Evolutionary conservation across 2,329 filamentous ascomycete genomes (phyloP).

Genomic region (Pseudogymnoascus sp.): DNA sequence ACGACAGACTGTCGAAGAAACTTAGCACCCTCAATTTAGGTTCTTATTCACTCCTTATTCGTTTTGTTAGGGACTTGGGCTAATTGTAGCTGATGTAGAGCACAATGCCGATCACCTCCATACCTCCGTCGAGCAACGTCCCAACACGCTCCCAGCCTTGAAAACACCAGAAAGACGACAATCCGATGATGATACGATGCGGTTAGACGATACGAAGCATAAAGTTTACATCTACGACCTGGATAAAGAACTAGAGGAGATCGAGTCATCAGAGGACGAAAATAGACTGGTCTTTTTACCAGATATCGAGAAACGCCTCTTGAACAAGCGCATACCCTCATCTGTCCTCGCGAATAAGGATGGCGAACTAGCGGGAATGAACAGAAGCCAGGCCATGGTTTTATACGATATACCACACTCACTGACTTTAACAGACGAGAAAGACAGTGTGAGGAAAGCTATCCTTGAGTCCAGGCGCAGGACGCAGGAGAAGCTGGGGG

Average conservation of each 20-base stretch:
- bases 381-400: constrained; percentile 54
- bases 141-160: constrained; percentile 12
- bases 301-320: constrained; percentile 75
- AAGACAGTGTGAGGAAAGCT: constrained; percentile 71
- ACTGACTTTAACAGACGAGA: constrained; percentile 63
- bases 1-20: constrained; percentile 74
- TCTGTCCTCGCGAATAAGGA: constrained; percentile 53
- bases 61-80: constrained; percentile 9
- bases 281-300: constrained; percentile 69
- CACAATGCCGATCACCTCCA: constrained; percentile 56
- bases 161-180: constrained; percentile 12
- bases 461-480: constrained; percentile 72
- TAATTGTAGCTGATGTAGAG: constrained; percentile 36
- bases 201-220: constrained; percentile 74
- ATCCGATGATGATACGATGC: constrained; percentile 57
- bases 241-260: constrained; percentile 73
- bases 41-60: constrained; percentile 33
- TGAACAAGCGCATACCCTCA: constrained; percentile 53
- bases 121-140: constrained; percentile 50
- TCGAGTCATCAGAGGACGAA: constrained; percentile 49
- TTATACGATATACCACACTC: constrained; percentile 76
- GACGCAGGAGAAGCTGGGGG: constrained; percentile 45
- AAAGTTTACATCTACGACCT: constrained; percentile 88
- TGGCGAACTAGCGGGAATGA: constrained; percentile 46
- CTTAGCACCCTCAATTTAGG: constrained; percentile 76